A percentile compares a stretch with the other conserved stretches of the same genome.
Evolutionary conservation across 2,329 filamentous ascomycete species (phyloP).

Genomic region (Pseudogymnoascus sp.): DNA sequence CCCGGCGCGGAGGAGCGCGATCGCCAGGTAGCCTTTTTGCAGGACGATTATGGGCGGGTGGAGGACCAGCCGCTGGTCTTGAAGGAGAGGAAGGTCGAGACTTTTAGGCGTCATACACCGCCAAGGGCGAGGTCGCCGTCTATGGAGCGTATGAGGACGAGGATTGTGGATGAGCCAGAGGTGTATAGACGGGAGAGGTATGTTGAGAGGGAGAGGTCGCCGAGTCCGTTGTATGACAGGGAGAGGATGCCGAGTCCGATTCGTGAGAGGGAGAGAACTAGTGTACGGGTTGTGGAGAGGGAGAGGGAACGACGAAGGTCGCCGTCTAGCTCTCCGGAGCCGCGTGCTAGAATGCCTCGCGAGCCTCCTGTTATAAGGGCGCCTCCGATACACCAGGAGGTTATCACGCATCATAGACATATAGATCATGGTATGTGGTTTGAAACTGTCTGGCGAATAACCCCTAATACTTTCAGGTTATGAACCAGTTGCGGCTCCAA

Average conservation of each 20-base stretch:
- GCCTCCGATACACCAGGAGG: conserved; percentile 77
- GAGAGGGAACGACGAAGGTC: conserved; percentile 37
- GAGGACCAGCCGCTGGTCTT: conserved; percentile 9
- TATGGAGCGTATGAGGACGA: background rate
- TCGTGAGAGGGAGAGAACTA: conserved; percentile 29
- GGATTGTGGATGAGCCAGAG: conserved; percentile 3
- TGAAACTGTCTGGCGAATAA: background rate
- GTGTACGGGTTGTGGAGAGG: conserved; percentile 39
- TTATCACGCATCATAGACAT: conserved; percentile 81
- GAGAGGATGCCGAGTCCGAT: conserved; percentile 34
- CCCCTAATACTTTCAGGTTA: conserved; percentile 31
- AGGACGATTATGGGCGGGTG: conserved; percentile 2
- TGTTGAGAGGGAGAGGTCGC: conserved; percentile 1
- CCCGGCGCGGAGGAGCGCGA: background rate
- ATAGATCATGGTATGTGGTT: conserved; percentile 69
- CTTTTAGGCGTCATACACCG: background rate
- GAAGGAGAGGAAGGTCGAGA: conserved; percentile 5
- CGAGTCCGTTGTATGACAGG: conserved; percentile 16
- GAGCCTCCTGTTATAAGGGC: conserved; percentile 58
- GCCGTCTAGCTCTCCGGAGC: conserved; percentile 3
- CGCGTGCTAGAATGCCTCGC: conserved; percentile 38
- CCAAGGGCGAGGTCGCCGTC: background rate
- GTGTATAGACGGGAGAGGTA: background rate
- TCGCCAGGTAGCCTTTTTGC: conserved; percentile 2
- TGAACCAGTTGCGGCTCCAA: conserved; percentile 20